Evolutionary conservation across 768 basidiomycete species (phyloP).

Genomic region (Termitomyces sp.): DNA sequence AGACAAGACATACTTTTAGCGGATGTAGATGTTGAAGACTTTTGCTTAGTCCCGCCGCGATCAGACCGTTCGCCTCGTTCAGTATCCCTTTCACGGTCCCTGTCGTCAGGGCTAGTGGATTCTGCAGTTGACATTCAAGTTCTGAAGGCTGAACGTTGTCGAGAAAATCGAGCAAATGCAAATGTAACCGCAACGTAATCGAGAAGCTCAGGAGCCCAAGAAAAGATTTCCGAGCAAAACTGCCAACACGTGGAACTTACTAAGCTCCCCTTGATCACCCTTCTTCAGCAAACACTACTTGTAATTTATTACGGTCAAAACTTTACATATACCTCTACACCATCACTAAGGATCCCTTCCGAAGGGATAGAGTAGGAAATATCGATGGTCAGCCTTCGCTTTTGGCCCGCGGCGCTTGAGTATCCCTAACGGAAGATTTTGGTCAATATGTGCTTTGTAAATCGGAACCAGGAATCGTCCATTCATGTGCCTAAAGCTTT

Average conservation of each 20-base stretch:
- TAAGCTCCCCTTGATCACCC: constrained; percentile 17
- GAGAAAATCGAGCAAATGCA: neutral
- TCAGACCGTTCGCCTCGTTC: constrained; percentile 16
- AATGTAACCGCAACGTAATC: constrained; percentile 3
- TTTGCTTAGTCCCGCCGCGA: constrained; percentile 14
- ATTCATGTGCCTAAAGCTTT: neutral
- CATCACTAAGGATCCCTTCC: neutral
- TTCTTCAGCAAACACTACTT: neutral
- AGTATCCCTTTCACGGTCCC: constrained; percentile 16
- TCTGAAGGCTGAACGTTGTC: constrained; percentile 1
- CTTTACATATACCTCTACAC: neutral
- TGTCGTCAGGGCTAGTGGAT: constrained; percentile 15
- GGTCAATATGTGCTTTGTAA: neutral
- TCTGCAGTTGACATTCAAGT: constrained; percentile 16
- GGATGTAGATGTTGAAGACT: constrained; percentile 12
- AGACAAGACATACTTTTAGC: constrained; percentile 16
- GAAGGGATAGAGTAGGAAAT: neutral
- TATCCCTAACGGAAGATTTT: neutral
- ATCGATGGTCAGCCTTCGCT: neutral
- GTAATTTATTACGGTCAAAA: too few species aligned
- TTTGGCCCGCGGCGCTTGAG: neutral
- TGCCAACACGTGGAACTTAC: constrained; percentile 31
- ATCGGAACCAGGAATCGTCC: neutral
- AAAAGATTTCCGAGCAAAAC: constrained; percentile 31
- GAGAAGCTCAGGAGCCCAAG: constrained; percentile 16